Evolutionary conservation across 164 flowering plant genomes (phyloP), one percentile per base, ranked within the genome.

Genomic region (Saururus chinensis): DNA sequence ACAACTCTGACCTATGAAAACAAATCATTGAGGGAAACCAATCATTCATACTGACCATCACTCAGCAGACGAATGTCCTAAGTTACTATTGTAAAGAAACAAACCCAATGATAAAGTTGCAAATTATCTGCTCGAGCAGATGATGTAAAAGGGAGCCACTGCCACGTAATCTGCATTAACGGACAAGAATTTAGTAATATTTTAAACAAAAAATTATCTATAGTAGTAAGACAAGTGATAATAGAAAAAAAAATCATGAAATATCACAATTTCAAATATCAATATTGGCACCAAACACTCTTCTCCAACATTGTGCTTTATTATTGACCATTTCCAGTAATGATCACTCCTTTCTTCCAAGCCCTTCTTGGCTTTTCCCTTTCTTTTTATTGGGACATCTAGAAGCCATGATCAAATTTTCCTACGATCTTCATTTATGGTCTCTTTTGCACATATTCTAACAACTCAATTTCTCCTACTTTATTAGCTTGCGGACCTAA

Each of bases 91-190:
- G 42, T 37, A 58, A 35, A 21, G 16, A 14, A 56, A 16, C 64
- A 60, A 80, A 93, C 99, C 99, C 97, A 95, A 64, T 95, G 99
- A 73, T 74, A 95, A 59, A 95, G 96, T 72, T 87, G 81, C 78
- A 95, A 71, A 70, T 81, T 75, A 75, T 95, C 99, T 64, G 76
- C 83, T 48, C 99, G 74, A 40, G 97, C 96, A 61, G 99, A 95
- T 66, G 72, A 87, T 7, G 95, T 84, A 64, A 95, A 95, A 40
- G 95, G 80, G 73, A 91, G 93, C 99, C 97, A 95, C 60, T 82
- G 89, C 99, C 99, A 95, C 19, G 95, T 84, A 51, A 93, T 79
- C 99, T 93, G 80, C 65, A 77, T 16, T n/a, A 19, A 17, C 22
- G 35, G 19, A 19, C 9, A 17, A 45, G 49, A 45, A 9, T 58